Evolutionary conservation across 2,329 filamentous ascomycete species (phyloP).

Genomic region (Colletotrichum camelliae): DNA sequence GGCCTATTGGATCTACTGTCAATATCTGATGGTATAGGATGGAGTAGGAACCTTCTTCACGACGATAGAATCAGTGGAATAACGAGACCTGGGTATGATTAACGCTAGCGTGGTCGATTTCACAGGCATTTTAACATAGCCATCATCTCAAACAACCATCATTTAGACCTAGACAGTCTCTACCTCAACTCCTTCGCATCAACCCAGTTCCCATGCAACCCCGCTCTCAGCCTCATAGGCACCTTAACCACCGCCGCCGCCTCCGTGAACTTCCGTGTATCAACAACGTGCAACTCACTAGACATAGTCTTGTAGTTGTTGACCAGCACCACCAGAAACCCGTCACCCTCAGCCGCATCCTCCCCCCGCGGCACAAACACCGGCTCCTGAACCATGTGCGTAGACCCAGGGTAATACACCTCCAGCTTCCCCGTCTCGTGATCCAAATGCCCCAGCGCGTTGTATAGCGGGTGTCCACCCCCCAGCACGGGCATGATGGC

Average conservation of each 20-base stretch:
- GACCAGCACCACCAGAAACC: conserved; percentile 39
- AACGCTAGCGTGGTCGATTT: neutral
- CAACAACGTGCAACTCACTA: conserved; percentile 11
- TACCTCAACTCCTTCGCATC: neutral
- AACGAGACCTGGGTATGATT: rapidly evolving
- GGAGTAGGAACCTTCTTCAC: neutral
- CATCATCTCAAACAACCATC: neutral
- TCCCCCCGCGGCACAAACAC: conserved; percentile 42
- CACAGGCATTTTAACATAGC: neutral
- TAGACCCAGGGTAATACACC: conserved; percentile 36
- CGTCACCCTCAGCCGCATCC: conserved; percentile 40
- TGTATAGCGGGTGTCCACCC: conserved; percentile 31
- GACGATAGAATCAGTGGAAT: neutral
- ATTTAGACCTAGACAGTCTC: neutral
- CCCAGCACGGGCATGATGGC: conserved; percentile 22
- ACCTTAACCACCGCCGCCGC: conserved; percentile 7
- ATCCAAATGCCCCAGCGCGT: conserved; percentile 37
- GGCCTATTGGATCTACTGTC: conserved; percentile 48
- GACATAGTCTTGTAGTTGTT: conserved; percentile 23
- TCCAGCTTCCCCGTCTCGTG: conserved; percentile 27
- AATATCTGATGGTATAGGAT: neutral
- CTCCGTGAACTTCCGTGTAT: neutral
- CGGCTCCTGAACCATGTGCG: conserved; percentile 46
- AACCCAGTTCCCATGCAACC: conserved; percentile 13
- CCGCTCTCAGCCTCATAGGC: neutral